Base-by-base conservation (phyloP, 108 stramenopile genomes). In the Aurantiochytrium sp. region DNA sequence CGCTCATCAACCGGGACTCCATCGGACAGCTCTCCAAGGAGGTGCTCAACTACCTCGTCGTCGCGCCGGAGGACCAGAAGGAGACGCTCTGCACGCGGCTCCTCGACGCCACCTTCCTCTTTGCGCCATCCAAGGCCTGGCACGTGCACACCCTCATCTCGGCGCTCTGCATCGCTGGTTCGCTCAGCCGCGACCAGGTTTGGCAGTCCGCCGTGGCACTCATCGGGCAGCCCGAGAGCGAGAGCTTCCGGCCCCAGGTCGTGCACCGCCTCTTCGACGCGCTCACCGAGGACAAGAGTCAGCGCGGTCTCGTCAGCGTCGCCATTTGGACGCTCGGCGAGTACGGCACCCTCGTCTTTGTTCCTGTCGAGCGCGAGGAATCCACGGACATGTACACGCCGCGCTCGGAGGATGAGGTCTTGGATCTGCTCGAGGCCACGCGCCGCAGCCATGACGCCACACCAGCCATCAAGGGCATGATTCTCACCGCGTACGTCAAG, bases 1-100 rank as follows among this genome's bases (percentile, higher is more conserved):
- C 98, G 89, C 92, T 99, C 50, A 97, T 98, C 42, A 97, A 98
- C 90, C 59, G 85, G 41, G 94, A 95, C 37, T 98, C 97, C 89
- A 97, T 98, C 12, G 91, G 94, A 68, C 87, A 91, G 32, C 91
- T 99, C 54, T 95, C 97, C 24, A 94, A 95, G 31, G 99, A 99
- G 93, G 92, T 99, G 48, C 93, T 99, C 45, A 99, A 99, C 92
- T 99, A 98, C 91, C 93, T 98, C 36, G 96, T 98, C 0, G 94
- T 99, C 2, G 97, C 97, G 73, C 95, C 96, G 3, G 89, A 93
- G n/a, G 98, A 98, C 81, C 96, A 97, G 68, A 94, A 95, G 34
- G 91, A 94, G 8, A 95, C 95, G 87, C 95, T 98, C 39, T 97
- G 97, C 90, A 92, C 93, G 30, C 94, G 95, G 12, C 93, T 98